Conservation (phyloP, 129 eudicot species). For the Helichrysum umbraculigerum region DNA sequence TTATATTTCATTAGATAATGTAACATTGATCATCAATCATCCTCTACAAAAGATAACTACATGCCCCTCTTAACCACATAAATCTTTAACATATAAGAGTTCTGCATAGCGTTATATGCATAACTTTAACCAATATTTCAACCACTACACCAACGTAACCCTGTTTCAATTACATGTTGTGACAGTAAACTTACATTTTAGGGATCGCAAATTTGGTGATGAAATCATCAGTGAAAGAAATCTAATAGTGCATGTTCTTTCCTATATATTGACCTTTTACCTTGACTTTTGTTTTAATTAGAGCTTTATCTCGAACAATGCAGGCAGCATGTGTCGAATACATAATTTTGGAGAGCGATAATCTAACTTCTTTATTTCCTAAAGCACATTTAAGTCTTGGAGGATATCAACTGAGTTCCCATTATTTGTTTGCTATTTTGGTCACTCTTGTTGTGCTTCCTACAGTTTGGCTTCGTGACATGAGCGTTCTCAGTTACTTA, state of each 20-base stretch:
- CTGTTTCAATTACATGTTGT: neutral
- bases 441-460: conserved; percentile 78
- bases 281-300: conserved; percentile 5
- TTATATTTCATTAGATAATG: no score
- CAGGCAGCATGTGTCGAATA: conserved; percentile 89
- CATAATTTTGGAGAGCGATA: conserved; percentile 90
- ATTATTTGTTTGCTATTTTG: conserved; percentile 57
- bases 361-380: conserved; percentile 80
- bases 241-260: neutral
- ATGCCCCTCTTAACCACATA: no score
- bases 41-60: no score
- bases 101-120: no score
- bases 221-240: neutral
- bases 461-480: conserved; percentile 78
- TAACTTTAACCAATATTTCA: no score
- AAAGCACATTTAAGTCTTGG: conserved; percentile 60
- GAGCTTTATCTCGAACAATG: conserved; percentile 19
- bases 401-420: conserved; percentile 47
- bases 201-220: neutral
- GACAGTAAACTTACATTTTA: neutral
- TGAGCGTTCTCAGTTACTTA: conserved; percentile 84
- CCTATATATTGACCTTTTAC: neutral
- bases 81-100: no score
- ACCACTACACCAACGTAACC: no score
- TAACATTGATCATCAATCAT: no score